Evolutionary conservation across 23 red algal genomes (phyloP).

Genomic region (Agarophyton chilense): DNA sequence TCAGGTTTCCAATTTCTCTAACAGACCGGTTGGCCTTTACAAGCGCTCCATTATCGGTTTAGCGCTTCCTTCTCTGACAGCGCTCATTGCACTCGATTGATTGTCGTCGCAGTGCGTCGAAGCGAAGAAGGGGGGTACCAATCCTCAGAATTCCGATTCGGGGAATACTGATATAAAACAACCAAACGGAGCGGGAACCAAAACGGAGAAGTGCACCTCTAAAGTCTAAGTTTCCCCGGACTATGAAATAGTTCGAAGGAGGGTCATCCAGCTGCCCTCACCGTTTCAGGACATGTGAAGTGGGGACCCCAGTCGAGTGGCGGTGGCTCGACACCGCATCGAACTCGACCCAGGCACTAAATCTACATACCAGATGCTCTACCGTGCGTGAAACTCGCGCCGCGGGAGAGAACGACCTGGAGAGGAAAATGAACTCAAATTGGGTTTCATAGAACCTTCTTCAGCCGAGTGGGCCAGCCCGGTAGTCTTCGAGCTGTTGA

Average conservation of each 20-base stretch:
- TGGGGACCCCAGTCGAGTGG: background rate
- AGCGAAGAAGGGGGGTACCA: background rate
- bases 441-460: conserved; percentile 8
- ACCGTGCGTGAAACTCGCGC: background rate
- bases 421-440: background rate
- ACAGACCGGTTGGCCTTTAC: background rate
- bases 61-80: conserved; percentile 12
- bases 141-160: background rate
- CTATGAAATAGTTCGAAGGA: background rate
- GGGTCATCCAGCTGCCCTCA: background rate
- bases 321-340: background rate
- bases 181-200: too few species aligned
- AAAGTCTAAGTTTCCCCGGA: background rate
- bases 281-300: conserved; percentile 3
- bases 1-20: background rate
- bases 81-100: background rate
- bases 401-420: background rate
- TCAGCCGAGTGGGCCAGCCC: background rate
- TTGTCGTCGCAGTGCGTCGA: background rate
- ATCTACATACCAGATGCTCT: background rate
- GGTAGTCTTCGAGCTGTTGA: conserved; percentile 13
- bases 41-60: conserved; percentile 24
- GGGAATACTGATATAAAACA: background rate
- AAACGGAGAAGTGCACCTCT: background rate
- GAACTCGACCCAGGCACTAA: background rate